phyloP scores from a whole-genome alignment of 1,284 basidiomycete species.

The Leccinum holopus region DNA sequence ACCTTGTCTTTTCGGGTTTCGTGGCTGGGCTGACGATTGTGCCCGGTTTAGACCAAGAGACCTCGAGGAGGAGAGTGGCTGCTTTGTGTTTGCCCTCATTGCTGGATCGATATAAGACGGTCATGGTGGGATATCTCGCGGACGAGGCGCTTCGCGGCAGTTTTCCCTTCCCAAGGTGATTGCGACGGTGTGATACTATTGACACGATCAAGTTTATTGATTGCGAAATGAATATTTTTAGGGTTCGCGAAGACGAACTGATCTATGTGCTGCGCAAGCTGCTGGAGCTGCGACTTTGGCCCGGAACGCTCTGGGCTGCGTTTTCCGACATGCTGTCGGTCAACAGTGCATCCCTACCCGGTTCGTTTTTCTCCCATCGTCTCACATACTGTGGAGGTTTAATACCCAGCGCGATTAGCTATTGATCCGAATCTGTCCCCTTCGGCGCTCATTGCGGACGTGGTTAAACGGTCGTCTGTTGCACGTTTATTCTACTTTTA shows the following conservation, averaged over 20 bases:
- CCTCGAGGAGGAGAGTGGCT: conserved; percentile 63
- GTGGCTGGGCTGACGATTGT: neutral
- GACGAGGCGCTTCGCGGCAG: conserved; percentile 81
- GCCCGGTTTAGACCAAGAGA: conserved; percentile 51
- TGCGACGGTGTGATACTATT: neutral
- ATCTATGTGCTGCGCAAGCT: conserved; percentile 81
- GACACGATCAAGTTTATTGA: neutral
- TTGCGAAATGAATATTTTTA: conserved; percentile 29
- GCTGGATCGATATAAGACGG: conserved; percentile 68
- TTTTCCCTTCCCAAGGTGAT: conserved; percentile 80
- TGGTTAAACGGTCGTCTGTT: conserved; percentile 66
- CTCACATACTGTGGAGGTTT: neutral
- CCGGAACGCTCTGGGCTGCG: conserved; percentile 74
- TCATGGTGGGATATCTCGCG: conserved; percentile 73
- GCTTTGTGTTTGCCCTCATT: conserved; percentile 68
- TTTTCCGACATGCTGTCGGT: conserved; percentile 61
- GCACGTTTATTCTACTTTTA: conserved; percentile 89
- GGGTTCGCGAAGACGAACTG: conserved; percentile 87
- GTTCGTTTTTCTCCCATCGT: conserved; percentile 37
- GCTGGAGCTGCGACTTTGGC: conserved; percentile 66
- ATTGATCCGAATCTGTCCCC: conserved; percentile 48
- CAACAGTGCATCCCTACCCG: conserved; percentile 52
- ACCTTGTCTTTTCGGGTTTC: neutral
- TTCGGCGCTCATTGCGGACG: conserved; percentile 58
- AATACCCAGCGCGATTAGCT: conserved; percentile 23